Evolutionary conservation across 2,329 filamentous ascomycete genomes (phyloP), one percentile per base, ranked within the genome.

Genomic region (Neopestalotiopsis sp.): DNA sequence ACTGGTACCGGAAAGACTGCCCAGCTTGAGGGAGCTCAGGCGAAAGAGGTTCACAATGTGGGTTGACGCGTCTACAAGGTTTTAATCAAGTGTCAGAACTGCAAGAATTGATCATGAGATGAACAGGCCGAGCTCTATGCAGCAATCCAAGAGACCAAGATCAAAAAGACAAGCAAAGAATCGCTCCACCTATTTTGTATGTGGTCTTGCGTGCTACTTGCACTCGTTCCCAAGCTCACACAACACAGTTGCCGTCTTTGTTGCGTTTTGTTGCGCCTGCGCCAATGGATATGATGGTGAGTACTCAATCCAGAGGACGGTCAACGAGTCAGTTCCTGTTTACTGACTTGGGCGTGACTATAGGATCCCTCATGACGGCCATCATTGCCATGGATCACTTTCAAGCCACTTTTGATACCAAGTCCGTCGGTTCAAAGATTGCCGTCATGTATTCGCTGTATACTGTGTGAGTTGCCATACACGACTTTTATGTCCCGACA

Each of bases 221-320:
- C 57, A 7, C 17, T 40, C 28, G 1, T 20, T 38, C 10, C 13
- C n/a, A 49, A 7, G 40, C 40, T 64, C 14, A 64, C 20, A 14
- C 9, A 34, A 24, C 14, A 12, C 49, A 84, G 82, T 81, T 67
- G 76, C 80, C 68, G 81, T 86, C 63, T 84, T 85, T 45, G 71
- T 84, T 34, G 77, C 80, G 9, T 84, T 85, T 71, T 83, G 82
- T 75, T 84, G 83, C 70, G 80, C 83, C 53, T 84, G 82, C 69
- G 83, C 83, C 72, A 85, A 85, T 73, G 83, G 83, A 70, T 85
- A 85, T 71, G 83, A 85, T 77, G 80, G 76, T 77, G 49, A 71
- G 73, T 38, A 7, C 45, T 20, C 49, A 56, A 28, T 53, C 12
- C 24, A 28, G 10, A 6, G 34, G 34, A 38, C 10, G 34, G 34